Conservation (phyloP, 208 protist species). For the Trypanosoma scelopori region DNA sequence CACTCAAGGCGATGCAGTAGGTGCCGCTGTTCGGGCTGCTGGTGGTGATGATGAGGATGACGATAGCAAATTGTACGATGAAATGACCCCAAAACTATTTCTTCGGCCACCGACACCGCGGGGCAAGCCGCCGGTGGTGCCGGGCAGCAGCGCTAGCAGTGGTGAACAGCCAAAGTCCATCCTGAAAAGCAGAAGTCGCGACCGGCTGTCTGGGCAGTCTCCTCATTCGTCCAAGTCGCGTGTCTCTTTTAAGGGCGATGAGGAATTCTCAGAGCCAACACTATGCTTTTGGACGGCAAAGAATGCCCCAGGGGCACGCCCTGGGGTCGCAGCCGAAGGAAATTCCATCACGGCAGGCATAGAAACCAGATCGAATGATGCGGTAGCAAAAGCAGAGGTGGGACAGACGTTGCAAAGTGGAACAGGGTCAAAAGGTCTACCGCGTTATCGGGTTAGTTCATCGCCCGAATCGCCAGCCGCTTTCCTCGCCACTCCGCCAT, state of each 20-base stretch:
- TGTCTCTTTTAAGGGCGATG: slow-evolving; percentile 23
- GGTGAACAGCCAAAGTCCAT: slow-evolving; percentile 14
- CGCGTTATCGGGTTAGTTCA: no score
- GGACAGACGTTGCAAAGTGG: no score
- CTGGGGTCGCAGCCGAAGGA: not conserved
- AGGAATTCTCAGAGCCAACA: slow-evolving; percentile 18
- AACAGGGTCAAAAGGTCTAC: not conserved
- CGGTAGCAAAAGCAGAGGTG: not conserved
- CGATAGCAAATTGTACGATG: no score
- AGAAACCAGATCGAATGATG: not conserved
- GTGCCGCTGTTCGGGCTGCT: not conserved
- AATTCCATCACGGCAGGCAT: not conserved
- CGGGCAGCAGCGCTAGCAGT: not conserved
- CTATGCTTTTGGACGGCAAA: slow-evolving; percentile 5
- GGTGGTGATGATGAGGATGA: no score
- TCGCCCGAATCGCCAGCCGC: not conserved
- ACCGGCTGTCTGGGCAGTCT: not conserved
- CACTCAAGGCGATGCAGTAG: not conserved
- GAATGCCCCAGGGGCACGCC: not conserved
- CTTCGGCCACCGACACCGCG: not conserved
- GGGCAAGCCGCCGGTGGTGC: slow-evolving; percentile 14
- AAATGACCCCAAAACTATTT: no score
- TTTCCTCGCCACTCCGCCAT: not conserved
- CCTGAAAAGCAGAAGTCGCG: slow-evolving; percentile 11
- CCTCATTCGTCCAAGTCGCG: not conserved